phyloP scores from a whole-genome alignment of 768 basidiomycete species.

The Boletus tylopilopsis region DNA sequence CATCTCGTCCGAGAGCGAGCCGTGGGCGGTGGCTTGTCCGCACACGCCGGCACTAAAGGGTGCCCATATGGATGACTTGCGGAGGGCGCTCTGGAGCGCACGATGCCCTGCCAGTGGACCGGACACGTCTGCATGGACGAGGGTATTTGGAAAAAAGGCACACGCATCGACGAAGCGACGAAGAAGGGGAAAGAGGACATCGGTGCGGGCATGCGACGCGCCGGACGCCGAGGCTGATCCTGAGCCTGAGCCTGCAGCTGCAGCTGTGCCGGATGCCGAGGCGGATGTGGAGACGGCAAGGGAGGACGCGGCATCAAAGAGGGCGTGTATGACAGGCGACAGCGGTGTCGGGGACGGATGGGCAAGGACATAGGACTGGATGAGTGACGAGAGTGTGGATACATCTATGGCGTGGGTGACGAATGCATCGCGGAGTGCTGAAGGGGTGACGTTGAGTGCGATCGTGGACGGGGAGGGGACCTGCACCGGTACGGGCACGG shows the following conservation, averaged over 20 bases:
- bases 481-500: conserved; percentile 41
- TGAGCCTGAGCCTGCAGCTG: conserved; percentile 6
- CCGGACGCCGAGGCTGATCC: conserved; percentile 7
- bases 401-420: conserved; percentile 40
- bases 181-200: conserved; percentile 25
- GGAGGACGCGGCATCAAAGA: conserved; percentile 48
- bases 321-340: conserved; percentile 45
- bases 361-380: conserved; percentile 45
- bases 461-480: conserved; percentile 15
- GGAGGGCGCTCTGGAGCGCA: conserved; percentile 56
- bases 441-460: conserved; percentile 27
- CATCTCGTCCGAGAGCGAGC: conserved; percentile 55
- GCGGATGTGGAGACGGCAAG: conserved; percentile 34
- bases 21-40: conserved; percentile 6
- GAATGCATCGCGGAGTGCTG: conserved; percentile 32
- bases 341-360: conserved; percentile 51
- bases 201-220: conserved; percentile 3
- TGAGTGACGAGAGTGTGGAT: conserved; percentile 49
- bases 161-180: conserved; percentile 53
- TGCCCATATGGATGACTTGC: conserved; percentile 54
- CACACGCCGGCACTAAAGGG: conserved; percentile 21
- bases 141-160: conserved; percentile 42
- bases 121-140: conserved; percentile 52
- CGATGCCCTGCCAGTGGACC: conserved; percentile 55
- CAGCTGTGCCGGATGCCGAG: conserved; percentile 34